Conservation (phyloP, 495 filamentous ascomycete species). For the Lasiosphaeria hispida region DNA sequence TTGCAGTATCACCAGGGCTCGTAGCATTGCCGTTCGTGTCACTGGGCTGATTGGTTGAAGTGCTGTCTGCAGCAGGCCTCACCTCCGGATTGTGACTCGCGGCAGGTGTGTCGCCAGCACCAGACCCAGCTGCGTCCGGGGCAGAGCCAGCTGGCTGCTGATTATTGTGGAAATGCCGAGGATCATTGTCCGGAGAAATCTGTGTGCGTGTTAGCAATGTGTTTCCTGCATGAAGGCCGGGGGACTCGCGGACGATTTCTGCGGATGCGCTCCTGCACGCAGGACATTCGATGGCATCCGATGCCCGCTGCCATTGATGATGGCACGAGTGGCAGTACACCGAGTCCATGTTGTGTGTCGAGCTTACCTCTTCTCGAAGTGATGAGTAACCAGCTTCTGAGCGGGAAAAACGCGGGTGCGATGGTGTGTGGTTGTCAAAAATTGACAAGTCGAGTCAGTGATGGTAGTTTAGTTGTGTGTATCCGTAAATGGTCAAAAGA, state of each 20-base stretch:
- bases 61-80: conserved; percentile 1
- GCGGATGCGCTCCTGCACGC: conserved; percentile 21
- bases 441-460: no score
- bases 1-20: neutral
- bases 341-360: conserved; percentile 5
- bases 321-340: conserved; percentile 33
- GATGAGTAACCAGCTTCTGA: neutral
- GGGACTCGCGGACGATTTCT: conserved; percentile 25
- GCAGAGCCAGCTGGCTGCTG: neutral
- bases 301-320: conserved; percentile 22
- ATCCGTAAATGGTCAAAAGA: no score
- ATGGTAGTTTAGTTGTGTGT: no score
- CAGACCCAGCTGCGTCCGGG: neutral
- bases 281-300: conserved; percentile 25
- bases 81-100: conserved; percentile 1
- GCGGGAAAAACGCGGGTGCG: neutral
- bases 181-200: conserved; percentile 23
- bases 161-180: conserved; percentile 24
- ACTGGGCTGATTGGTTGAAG: neutral
- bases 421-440: neutral
- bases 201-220: conserved; percentile 11
- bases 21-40: neutral
- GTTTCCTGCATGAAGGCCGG: neutral
- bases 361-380: neutral
- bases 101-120: neutral